phyloP scores from a whole-genome alignment of 306 rosid genomes.

The Dalbergia cochinchinensis region DNA sequence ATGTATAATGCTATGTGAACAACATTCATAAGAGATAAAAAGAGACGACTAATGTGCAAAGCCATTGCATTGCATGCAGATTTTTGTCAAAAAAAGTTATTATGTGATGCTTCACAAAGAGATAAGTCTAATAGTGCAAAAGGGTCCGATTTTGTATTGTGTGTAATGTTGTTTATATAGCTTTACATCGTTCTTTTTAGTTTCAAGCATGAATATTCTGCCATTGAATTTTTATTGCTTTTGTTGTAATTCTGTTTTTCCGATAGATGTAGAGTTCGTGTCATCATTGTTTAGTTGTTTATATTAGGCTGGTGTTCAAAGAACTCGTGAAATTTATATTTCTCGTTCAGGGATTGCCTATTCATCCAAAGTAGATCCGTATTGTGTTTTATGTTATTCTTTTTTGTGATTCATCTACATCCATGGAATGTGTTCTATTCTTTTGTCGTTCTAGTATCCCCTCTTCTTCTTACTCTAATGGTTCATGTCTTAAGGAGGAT shows the following conservation, averaged over 20 bases:
- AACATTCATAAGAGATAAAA: constrained; percentile 19
- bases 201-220: constrained; percentile 25
- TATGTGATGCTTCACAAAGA: not conserved
- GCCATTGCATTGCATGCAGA: constrained; percentile 1
- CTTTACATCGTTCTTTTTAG: not conserved
- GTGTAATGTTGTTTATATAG: not conserved
- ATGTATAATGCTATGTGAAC: constrained; percentile 11
- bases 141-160: not conserved
- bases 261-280: not conserved
- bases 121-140: not conserved
- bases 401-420: not conserved
- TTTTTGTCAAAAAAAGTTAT: not conserved
- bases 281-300: not conserved
- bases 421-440: constrained; percentile 17
- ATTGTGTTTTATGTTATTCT: constrained; percentile 11
- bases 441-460: not conserved
- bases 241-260: constrained; percentile 1
- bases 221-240: not conserved
- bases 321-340: not conserved
- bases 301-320: not conserved
- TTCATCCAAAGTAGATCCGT: not conserved
- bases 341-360: too few species aligned
- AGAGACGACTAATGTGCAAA: not conserved
- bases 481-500: constrained; percentile 17
- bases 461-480: constrained; percentile 6